Evolutionary conservation across 495 filamentous ascomycete species (phyloP).

Genomic region (Neurospora sp.): DNA sequence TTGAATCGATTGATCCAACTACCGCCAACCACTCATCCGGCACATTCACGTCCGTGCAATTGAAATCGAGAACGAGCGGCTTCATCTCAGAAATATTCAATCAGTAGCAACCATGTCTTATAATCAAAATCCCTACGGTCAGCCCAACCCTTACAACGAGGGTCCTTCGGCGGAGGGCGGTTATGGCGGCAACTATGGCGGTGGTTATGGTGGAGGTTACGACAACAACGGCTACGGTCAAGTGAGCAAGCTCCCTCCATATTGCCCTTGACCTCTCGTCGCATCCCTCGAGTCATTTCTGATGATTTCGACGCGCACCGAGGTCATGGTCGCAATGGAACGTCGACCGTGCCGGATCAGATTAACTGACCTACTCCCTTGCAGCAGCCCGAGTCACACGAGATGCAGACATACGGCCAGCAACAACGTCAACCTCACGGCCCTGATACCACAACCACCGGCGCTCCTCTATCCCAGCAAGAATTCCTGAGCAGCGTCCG

Average conservation of each 20-base stretch:
- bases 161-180: slow-evolving; percentile 35
- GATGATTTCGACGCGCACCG: not conserved
- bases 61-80: not conserved
- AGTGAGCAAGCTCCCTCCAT: slow-evolving; percentile 10
- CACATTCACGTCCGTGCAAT: not conserved
- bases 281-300: not conserved
- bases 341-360: not conserved
- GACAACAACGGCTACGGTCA: slow-evolving; percentile 13
- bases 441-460: slow-evolving; percentile 15
- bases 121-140: slow-evolving; percentile 22
- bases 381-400: slow-evolving; percentile 25
- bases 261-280: not conserved
- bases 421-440: slow-evolving; percentile 4
- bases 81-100: not conserved
- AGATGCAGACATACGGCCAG: slow-evolving; percentile 23
- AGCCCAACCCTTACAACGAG: slow-evolving; percentile 32
- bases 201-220: not conserved
- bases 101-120: slow-evolving; percentile 31
- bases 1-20: not conserved
- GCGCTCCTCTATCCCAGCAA: slow-evolving; percentile 34
- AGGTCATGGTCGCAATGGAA: not conserved
- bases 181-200: slow-evolving; percentile 22
- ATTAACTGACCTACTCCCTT: not conserved
- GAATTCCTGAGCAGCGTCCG: slow-evolving; percentile 54
- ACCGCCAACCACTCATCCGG: not conserved